Base-by-base conservation (phyloP, 2,329 filamentous ascomycete species). In the Venturiaceae sp. region DNA sequence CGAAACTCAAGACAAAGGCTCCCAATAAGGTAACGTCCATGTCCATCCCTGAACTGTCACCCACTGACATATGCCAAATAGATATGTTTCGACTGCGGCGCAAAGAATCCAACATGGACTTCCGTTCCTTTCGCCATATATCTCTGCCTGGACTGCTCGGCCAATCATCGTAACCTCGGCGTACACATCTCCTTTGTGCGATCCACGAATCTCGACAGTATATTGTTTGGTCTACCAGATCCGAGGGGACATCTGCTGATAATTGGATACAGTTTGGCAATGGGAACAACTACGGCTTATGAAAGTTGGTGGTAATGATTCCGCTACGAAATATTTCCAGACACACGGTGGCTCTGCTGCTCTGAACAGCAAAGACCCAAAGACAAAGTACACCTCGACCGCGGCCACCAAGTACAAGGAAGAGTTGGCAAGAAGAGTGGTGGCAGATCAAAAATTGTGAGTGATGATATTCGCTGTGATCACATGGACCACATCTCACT, bases 171-270 rank as follows among this genome's bases (percentile, higher is more conserved):
- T 67, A 97, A 97, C 74, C 85, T 99, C 68, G 94, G 94, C 74
- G 92, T 97, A 61, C 94, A 99, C 76, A 96, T 99, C 75, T 96
- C 92, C 66, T 99, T 99, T 79, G 94, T 99, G 68, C 88, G 94
- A 68, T 97, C 92, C 62, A 97, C 92, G 62, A 96, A 96, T 74
- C 88, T 99, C 73, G 94, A 99, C 74, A 91, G 92, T 97, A 88
- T 70, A 32, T 61, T 58, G 47, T 9, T 53, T 21, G 26, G 32
- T 21, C 13, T 13, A 52, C 19, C 11, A 9, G 3, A 30, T 23
- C 1, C 11, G 23, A 19, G 16, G 55, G 21, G 19, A 36, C 5
- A 33, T 16, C 4, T 26, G 32, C 32, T 50, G 28, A 56, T 14
- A 1, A 33, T 39, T 11, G 19, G 3, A 32, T 52, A 58, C 59